A percentile compares a stretch with the other conserved stretches of the same genome.
Evolutionary conservation across 768 basidiomycete genomes (phyloP).

Genomic region (Lyophyllum decastes): DNA sequence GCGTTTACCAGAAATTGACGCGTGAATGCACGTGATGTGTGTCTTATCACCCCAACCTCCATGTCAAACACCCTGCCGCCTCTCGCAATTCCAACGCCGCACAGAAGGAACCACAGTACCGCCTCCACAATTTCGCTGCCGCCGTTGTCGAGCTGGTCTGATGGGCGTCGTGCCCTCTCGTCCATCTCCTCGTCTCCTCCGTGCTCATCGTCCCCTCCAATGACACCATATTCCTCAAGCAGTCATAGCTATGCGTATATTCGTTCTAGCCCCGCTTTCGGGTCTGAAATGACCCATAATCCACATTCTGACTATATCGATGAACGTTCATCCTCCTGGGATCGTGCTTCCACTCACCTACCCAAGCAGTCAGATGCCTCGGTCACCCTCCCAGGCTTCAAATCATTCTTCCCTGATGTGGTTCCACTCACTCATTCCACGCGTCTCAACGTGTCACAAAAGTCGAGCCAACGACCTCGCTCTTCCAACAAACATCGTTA

Average conservation of each 20-base stretch:
- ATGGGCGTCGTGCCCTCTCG: constrained; percentile 19
- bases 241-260: constrained; percentile 31
- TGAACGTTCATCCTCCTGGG: constrained; percentile 28
- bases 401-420: constrained; percentile 26
- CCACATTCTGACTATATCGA: constrained; percentile 23
- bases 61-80: constrained; percentile 38
- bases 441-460: constrained; percentile 35
- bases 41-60: constrained; percentile 47
- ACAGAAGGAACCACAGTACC: constrained; percentile 20
- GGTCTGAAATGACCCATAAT: constrained; percentile 22
- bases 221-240: constrained; percentile 33
- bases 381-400: constrained; percentile 28
- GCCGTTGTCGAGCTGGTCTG: constrained; percentile 18
- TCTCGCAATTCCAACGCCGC: constrained; percentile 22
- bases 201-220: constrained; percentile 40
- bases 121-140: constrained; percentile 20
- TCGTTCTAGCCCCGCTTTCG: constrained; percentile 35
- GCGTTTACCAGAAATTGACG: constrained; percentile 40
- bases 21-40: constrained; percentile 40
- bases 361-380: constrained; percentile 20
- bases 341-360: constrained; percentile 16
- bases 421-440: constrained; percentile 29
- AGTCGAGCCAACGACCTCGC: constrained; percentile 26
- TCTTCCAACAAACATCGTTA: constrained; percentile 24
- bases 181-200: constrained; percentile 33